Evolutionary conservation across 306 rosid species (phyloP).

Genomic region (Biancaea sappan): DNA sequence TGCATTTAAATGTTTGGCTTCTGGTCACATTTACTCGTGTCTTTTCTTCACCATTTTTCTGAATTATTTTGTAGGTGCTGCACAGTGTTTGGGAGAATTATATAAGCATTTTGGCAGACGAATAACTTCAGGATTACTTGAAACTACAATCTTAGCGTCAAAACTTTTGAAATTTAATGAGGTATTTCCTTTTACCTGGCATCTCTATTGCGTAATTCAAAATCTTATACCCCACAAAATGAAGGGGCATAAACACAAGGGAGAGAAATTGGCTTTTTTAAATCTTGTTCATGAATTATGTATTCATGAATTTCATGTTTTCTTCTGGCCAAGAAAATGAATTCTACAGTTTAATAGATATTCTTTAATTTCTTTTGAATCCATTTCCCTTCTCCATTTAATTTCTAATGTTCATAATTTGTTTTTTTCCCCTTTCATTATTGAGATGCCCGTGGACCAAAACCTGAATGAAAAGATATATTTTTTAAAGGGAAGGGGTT

Average conservation of each 20-base stretch:
- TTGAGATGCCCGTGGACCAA: not conserved
- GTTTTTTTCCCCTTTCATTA: not conserved
- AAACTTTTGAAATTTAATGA: constrained; percentile 79
- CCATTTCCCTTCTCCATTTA: constrained; percentile 19
- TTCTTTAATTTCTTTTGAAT: not conserved
- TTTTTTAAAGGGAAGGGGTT: not conserved
- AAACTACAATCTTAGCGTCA: constrained; percentile 77
- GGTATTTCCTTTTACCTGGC: constrained; percentile 56
- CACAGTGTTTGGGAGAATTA: constrained; percentile 91
- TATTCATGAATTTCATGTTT: constrained; percentile 9
- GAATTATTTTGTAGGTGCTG: constrained; percentile 64
- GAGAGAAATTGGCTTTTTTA: constrained; percentile 4
- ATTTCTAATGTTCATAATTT: constrained; percentile 19
- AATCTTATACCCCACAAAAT: not conserved
- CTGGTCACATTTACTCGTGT: not conserved
- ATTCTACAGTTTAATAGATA: not conserved
- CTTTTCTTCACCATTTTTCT: constrained; percentile 10
- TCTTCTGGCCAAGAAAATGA: constrained; percentile 14
- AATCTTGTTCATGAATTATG: constrained; percentile 24
- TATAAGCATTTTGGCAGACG: constrained; percentile 91
- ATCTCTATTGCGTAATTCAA: constrained; percentile 21
- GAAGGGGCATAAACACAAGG: constrained; percentile 16
- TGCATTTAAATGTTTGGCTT: constrained; percentile 14
- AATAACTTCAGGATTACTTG: constrained; percentile 89
- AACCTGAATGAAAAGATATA: constrained; percentile 5